These are phyloP conservation scores for Cyclotella atomus DNA, from an alignment of 108 stramenopile species.

Conservation along the genomic window DNA sequence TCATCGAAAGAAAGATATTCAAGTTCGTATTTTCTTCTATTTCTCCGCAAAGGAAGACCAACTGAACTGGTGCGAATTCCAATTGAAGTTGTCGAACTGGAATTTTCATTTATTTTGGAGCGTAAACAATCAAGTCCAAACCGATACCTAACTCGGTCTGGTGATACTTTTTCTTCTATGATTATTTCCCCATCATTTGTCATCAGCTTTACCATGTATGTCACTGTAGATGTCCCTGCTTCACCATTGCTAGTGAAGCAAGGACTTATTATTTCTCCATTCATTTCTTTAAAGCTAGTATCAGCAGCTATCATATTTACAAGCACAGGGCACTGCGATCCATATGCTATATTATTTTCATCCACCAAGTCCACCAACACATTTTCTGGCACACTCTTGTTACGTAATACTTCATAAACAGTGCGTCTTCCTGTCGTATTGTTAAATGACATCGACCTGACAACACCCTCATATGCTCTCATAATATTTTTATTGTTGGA, in stretches of 20 bases:
- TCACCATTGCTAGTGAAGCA: neutral
- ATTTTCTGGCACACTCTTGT: neutral
- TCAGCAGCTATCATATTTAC: neutral
- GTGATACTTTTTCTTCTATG: neutral
- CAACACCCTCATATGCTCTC: conserved; percentile 1
- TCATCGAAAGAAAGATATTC: neutral
- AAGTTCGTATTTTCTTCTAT: neutral
- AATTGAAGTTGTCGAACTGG: neutral
- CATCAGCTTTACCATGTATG: neutral
- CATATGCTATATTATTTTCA: conserved; percentile 1
- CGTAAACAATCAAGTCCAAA: neutral
- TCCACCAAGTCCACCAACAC: neutral
- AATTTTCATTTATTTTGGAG: neutral
- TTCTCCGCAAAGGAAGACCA: neutral
- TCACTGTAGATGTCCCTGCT: neutral
- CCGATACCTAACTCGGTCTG: neutral
- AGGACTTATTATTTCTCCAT: neutral
- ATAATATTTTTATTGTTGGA: neutral
- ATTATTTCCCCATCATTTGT: neutral
- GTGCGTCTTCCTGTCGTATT: neutral
- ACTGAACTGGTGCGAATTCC: neutral
- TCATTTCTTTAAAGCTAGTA: neutral
- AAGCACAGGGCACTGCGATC: neutral
- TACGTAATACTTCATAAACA: neutral
- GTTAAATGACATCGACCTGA: neutral